Percentiles rank a stretch among this genome's conserved stretches.
These are phyloP conservation scores for Epichloe bromicola DNA, from an alignment of 2,329 filamentous ascomycete species.

Conservation along the genomic window DNA sequence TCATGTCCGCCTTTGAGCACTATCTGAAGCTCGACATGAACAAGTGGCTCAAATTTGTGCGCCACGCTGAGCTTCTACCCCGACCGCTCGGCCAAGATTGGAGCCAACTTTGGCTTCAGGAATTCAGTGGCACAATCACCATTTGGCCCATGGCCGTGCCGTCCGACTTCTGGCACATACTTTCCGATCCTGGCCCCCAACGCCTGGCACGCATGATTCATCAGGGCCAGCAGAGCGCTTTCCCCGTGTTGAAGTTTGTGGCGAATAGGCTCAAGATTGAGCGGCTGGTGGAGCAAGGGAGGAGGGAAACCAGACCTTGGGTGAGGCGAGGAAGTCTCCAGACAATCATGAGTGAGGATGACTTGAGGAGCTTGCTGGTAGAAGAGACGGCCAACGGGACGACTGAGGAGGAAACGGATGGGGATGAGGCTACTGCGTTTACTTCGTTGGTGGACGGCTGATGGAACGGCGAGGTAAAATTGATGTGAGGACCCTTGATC, in stretches of 20 bases:
- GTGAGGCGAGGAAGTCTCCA: slow-evolving; percentile 40
- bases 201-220: slow-evolving; percentile 80
- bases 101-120: slow-evolving; percentile 91
- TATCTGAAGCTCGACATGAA: slow-evolving; percentile 93
- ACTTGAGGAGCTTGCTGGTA: slow-evolving; percentile 36
- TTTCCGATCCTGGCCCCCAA: slow-evolving; percentile 66
- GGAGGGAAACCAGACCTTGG: slow-evolving; percentile 38
- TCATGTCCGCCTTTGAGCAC: slow-evolving; percentile 84
- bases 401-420: slow-evolving; percentile 25
- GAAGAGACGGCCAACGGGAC: slow-evolving; percentile 22
- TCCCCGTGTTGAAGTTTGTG: slow-evolving; percentile 85
- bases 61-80: slow-evolving; percentile 82
- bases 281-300: slow-evolving; percentile 46
- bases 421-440: slow-evolving; percentile 15
- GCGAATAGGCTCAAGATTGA: slow-evolving; percentile 79
- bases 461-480: slow-evolving; percentile 6
- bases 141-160: slow-evolving; percentile 79
- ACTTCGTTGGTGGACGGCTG: slow-evolving; percentile 14
- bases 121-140: slow-evolving; percentile 88
- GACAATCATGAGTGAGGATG: slow-evolving; percentile 48
- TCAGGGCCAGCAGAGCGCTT: slow-evolving; percentile 77
- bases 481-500: not conserved
- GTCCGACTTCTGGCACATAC: slow-evolving; percentile 74
- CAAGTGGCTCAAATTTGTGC: slow-evolving; percentile 93
- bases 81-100: slow-evolving; percentile 89